Evolutionary conservation across 495 filamentous ascomycete genomes (phyloP).

Genomic region (Hypomontagnella submonticulosa): DNA sequence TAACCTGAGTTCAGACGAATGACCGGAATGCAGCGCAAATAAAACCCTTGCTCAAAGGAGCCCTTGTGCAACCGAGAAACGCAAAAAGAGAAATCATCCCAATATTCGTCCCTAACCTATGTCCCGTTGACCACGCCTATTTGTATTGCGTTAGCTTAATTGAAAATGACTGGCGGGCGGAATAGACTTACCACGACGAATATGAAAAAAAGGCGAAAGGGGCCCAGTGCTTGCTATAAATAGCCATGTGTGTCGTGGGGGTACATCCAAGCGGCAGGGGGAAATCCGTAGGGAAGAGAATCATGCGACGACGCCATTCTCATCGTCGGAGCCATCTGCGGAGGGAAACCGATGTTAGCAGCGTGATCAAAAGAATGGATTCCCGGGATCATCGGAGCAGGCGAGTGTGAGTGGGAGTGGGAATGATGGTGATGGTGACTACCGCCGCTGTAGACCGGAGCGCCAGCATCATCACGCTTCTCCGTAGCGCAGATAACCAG

Average conservation of each 20-base stretch:
- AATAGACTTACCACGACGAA: background rate
- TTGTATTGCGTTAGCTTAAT: background rate
- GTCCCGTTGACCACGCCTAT: constrained; percentile 10
- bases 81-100: constrained; percentile 3
- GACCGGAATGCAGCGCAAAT: background rate
- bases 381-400: constrained; percentile 40
- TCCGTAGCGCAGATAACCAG: constrained; percentile 44
- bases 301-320: constrained; percentile 26
- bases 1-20: too few relatives aligned
- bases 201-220: background rate
- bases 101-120: background rate
- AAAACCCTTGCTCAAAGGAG: background rate
- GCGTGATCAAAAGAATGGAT: constrained; percentile 44
- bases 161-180: background rate
- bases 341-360: constrained; percentile 47
- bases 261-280: constrained; percentile 39
- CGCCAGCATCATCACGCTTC: constrained; percentile 30
- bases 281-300: constrained; percentile 42
- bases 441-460: constrained; percentile 13
- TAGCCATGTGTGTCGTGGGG: constrained; percentile 42
- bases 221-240: constrained; percentile 28
- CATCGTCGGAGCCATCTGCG: constrained; percentile 28
- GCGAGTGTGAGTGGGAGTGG: constrained; percentile 38
- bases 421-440: constrained; percentile 35
- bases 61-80: background rate